Evolutionary conservation across 495 filamentous ascomycete species (phyloP), one percentile per base, ranked within the genome.

Genomic region (Penicillium canescens): DNA sequence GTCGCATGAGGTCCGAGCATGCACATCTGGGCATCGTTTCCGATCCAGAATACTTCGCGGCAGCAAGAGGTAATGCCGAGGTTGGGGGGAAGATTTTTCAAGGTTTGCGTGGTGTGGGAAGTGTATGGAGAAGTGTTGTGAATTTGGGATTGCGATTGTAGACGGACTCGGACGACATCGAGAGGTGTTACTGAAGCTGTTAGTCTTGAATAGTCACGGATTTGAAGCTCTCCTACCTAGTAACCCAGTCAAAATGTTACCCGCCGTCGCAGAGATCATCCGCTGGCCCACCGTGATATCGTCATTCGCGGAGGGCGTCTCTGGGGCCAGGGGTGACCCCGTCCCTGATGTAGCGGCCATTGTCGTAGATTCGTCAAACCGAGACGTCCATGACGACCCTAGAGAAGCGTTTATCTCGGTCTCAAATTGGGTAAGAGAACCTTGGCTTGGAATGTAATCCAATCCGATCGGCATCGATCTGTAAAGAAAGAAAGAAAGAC

Each of bases 31-130:
- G 88, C 78, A 67, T 88, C 87, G 63, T 96, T 94, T 62, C 88
- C 91, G 54, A 92, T 82, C 83, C 94, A 98, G 73, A 98, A 98
- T 34, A 98, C 92, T 73, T 98, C 94, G 47, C 94, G 85, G 65
- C 94, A 98, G 71, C 94, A 98, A 28, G 92, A 84, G 6, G 95
- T 96, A 34, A 98, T 91, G 56, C 94, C 95, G 37, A 98, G 85
- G 59, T 90, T 90, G 4, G 78, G 83, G 52, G 76, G 89, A 46
- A 85, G 71, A 48, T 86, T 82, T 40, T 83, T 84, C 67, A 92
- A 86, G 42, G 82, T 72, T 37, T 74, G 73, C 8, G 75, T 71
- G 10, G 73, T 78, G 54, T 83, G 71, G 37, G 67, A 80, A 70
- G 62, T 78, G 63, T 67, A 73, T 26, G 61, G 69, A 6, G 67